These are phyloP conservation scores for Yamadazyma taylorii DNA, from an alignment of 1,139 yeast genomes.

Conservation along the genomic window DNA sequence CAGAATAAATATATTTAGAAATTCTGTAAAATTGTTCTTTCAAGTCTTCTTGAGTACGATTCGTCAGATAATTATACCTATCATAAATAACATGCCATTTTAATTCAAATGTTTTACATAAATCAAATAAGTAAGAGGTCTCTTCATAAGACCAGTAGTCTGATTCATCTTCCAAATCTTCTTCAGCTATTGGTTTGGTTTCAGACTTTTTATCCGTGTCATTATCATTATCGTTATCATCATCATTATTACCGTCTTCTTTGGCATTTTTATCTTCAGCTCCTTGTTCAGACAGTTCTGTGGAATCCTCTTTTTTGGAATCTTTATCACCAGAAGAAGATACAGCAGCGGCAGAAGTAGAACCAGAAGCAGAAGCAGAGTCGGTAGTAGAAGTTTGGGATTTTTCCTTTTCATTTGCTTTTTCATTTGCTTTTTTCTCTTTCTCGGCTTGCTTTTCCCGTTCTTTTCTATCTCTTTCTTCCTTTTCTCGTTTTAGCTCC, in stretches of 20 bases:
- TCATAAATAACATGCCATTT: constrained; percentile 87
- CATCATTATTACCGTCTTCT: constrained; percentile 6
- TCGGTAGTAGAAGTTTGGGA: no score
- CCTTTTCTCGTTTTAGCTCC: constrained; percentile 12
- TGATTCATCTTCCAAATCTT: constrained; percentile 4
- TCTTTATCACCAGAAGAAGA: no score
- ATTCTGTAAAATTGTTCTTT: constrained; percentile 74
- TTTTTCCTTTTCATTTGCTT: constrained; percentile 6
- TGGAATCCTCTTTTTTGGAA: neutral
- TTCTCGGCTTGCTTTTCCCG: constrained; percentile 10
- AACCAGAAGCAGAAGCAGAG: no score
- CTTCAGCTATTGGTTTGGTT: constrained; percentile 1
- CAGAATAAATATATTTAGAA: constrained; percentile 37
- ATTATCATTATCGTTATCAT: constrained; percentile 5
- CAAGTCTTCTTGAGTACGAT: constrained; percentile 67
- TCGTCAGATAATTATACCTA: constrained; percentile 49
- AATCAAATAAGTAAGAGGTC: constrained; percentile 69
- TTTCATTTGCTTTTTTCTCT: constrained; percentile 8
- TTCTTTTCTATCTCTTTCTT: constrained; percentile 9
- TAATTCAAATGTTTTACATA: constrained; percentile 73
- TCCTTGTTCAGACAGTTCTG: neutral
- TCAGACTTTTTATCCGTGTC: neutral
- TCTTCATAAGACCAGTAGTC: constrained; percentile 74
- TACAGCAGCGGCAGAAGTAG: neutral
- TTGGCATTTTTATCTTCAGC: constrained; percentile 5